Evolutionary conservation across 2,329 filamentous ascomycete species (phyloP).

Genomic region (Xylariales sp.): DNA sequence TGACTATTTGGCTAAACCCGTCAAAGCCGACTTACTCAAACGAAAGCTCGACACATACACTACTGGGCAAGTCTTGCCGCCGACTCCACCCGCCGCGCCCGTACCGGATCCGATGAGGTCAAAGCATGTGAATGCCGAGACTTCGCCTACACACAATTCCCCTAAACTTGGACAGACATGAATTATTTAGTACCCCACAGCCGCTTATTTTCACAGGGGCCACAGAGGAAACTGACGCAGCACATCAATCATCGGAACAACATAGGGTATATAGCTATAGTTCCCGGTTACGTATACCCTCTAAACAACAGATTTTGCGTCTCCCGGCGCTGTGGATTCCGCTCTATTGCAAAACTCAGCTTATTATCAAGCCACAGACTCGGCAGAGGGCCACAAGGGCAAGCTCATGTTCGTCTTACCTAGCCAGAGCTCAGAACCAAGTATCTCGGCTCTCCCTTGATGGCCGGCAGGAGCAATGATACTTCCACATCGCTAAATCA

Average conservation of each 20-base stretch:
- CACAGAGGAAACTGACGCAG: constrained; percentile 41
- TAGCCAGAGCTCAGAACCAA: constrained; percentile 54
- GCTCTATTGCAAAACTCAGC: constrained; percentile 11
- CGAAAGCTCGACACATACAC: constrained; percentile 77
- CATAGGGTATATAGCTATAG: constrained; percentile 44
- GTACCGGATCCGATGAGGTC: constrained; percentile 39
- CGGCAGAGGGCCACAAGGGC: constrained; percentile 56
- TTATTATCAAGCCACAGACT: constrained; percentile 54
- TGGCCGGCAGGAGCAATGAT: background rate
- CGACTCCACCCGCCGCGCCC: constrained; percentile 43
- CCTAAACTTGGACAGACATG: constrained; percentile 32
- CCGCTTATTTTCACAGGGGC: constrained; percentile 40
- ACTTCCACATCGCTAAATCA: constrained; percentile 4
- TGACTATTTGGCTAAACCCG: constrained; percentile 94
- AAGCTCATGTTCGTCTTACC: constrained; percentile 51
- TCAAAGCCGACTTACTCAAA: constrained; percentile 87
- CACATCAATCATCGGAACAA: constrained; percentile 40
- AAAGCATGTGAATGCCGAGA: constrained; percentile 18
- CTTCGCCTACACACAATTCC: constrained; percentile 41
- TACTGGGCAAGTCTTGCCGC: constrained; percentile 51
- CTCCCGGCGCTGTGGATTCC: constrained; percentile 27
- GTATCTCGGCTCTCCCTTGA: constrained; percentile 36
- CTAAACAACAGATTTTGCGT: constrained; percentile 48
- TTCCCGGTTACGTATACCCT: constrained; percentile 52
- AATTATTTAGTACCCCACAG: constrained; percentile 41